These are phyloP conservation scores for Colletotrichum acutatum DNA, from an alignment of 2,329 filamentous ascomycete species.

Conservation along the genomic window DNA sequence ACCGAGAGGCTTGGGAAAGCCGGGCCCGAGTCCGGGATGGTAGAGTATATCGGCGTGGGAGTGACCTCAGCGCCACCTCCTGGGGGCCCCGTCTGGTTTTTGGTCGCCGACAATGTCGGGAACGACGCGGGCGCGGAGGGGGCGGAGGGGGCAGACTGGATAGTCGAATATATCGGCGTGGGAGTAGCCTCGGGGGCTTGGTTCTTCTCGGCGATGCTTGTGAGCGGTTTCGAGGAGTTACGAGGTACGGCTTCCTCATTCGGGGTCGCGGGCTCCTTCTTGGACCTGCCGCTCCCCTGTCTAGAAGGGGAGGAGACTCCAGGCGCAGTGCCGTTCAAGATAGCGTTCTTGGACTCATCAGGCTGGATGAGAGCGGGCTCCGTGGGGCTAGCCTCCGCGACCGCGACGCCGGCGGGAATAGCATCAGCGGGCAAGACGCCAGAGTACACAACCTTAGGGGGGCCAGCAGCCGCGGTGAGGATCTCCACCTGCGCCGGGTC, in stretches of 20 bases:
- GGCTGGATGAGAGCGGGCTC: background rate
- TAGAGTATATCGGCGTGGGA: background rate
- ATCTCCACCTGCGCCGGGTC: conserved; percentile 1
- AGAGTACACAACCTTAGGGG: conserved; percentile 28
- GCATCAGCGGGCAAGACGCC: conserved; percentile 12
- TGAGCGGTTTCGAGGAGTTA: background rate
- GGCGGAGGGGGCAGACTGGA: background rate
- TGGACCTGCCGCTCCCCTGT: background rate
- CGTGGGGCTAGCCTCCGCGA: background rate
- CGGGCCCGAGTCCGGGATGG: background rate
- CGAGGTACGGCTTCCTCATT: background rate
- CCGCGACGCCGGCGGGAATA: conserved; percentile 9
- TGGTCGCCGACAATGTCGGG: conserved; percentile 4
- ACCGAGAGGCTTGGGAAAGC: background rate
- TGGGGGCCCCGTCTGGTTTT: conserved; percentile 11
- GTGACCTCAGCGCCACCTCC: background rate
- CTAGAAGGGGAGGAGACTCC: background rate
- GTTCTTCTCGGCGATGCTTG: background rate
- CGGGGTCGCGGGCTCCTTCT: background rate
- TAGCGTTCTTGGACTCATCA: background rate
- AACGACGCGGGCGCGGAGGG: background rate
- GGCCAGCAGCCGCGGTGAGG: background rate
- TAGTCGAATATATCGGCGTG: background rate
- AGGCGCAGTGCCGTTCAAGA: background rate
- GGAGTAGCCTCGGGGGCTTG: background rate